These are phyloP conservation scores for Suillus ampliporus DNA, from an alignment of 768 basidiomycete genomes.

Conservation along the genomic window DNA sequence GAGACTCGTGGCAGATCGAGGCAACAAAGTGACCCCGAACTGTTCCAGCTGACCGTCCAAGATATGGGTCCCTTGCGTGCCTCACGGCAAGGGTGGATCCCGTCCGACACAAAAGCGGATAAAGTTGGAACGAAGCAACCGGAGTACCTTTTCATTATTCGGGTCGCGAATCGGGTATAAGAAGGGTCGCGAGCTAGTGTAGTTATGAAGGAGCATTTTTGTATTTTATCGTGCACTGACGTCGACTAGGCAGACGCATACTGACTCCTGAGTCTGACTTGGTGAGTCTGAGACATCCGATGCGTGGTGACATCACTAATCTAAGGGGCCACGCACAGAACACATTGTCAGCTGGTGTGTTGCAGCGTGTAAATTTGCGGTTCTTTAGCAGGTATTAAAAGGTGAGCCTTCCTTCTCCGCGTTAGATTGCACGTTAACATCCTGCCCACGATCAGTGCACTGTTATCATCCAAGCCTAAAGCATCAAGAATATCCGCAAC, in stretches of 20 bases:
- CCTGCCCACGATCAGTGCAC: not conserved
- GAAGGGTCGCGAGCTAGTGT: not conserved
- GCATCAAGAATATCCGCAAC: not conserved
- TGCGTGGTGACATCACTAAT: not conserved
- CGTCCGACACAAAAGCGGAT: not conserved
- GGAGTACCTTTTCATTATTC: not conserved
- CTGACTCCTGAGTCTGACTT: not conserved
- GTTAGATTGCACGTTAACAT: not conserved
- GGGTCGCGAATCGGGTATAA: slow-evolving; percentile 8
- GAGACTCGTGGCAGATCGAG: not conserved
- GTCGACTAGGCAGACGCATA: not conserved
- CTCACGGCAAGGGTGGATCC: slow-evolving; percentile 3
- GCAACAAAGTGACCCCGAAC: not conserved
- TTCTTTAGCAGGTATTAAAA: slow-evolving; percentile 5
- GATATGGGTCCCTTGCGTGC: not conserved
- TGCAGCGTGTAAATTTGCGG: slow-evolving; percentile 17
- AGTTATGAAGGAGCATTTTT: not conserved
- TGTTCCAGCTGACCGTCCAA: not conserved
- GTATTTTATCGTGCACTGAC: not conserved
- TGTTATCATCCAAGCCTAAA: slow-evolving; percentile 1
- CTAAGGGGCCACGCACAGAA: not conserved
- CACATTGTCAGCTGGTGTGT: slow-evolving; percentile 10
- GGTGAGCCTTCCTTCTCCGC: not conserved
- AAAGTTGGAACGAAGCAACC: slow-evolving; percentile 3
- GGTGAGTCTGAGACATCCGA: slow-evolving; percentile 13